These are phyloP conservation scores for Aspergillus pseudoglaucus DNA, from an alignment of 2,329 filamentous ascomycete species.

Conservation along the genomic window DNA sequence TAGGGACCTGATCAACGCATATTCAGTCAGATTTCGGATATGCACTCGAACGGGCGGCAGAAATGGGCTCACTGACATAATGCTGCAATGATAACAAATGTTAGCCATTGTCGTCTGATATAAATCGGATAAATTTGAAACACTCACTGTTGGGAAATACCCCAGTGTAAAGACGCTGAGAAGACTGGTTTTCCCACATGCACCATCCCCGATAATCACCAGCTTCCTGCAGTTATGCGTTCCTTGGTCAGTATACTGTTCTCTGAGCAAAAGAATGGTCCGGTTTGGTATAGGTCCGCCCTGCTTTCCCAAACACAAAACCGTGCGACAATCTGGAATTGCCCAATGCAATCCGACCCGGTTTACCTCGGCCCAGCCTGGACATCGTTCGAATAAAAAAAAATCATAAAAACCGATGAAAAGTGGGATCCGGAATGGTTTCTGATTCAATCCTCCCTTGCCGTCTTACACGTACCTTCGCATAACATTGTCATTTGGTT, in stretches of 20 bases:
- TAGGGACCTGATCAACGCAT: slow-evolving; percentile 61
- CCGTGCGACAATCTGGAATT: neutral
- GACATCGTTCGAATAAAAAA: neutral
- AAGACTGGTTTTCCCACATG: slow-evolving; percentile 96
- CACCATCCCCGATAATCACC: slow-evolving; percentile 94
- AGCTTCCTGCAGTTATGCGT: slow-evolving; percentile 61
- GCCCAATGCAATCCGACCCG: neutral
- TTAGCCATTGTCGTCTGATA: slow-evolving; percentile 9
- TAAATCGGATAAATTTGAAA: slow-evolving; percentile 3
- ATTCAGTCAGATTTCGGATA: slow-evolving; percentile 8
- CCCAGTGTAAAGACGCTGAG: slow-evolving; percentile 96
- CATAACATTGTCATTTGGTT: slow-evolving; percentile 38
- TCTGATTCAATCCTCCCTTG: neutral
- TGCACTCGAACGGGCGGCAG: neutral
- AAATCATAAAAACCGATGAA: neutral
- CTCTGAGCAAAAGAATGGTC: neutral
- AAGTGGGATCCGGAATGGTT: neutral
- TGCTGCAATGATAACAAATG: slow-evolving; percentile 25
- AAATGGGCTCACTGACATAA: slow-evolving; percentile 33
- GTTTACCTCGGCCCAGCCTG: neutral
- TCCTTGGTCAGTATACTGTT: neutral
- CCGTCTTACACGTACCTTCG: slow-evolving; percentile 48
- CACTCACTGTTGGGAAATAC: slow-evolving; percentile 90
- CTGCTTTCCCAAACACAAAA: neutral
- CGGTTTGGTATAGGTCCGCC: neutral